These are phyloP conservation scores for Reticulascus tulasneorum DNA, from an alignment of 2,329 filamentous ascomycete genomes.

Conservation along the genomic window DNA sequence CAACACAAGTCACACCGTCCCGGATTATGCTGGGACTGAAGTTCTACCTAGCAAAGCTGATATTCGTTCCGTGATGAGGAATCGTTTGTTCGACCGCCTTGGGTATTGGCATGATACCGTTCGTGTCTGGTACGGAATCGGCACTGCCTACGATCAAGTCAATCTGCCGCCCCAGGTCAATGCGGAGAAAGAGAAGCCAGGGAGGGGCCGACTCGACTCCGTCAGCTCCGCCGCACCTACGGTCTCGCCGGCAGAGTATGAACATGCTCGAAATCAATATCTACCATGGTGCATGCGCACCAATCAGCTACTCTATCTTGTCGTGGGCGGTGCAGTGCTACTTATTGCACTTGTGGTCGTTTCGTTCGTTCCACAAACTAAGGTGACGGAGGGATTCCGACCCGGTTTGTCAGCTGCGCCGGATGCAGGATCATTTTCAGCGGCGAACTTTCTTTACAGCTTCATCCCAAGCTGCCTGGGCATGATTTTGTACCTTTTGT, in stretches of 20 bases:
- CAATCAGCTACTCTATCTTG: slow-evolving; percentile 61
- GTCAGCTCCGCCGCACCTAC: slow-evolving; percentile 23
- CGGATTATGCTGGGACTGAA: slow-evolving; percentile 68
- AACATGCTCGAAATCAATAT: slow-evolving; percentile 54
- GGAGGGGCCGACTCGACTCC: slow-evolving; percentile 13
- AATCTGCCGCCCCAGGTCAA: slow-evolving; percentile 12
- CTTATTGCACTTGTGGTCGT: slow-evolving; percentile 70
- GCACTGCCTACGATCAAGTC: slow-evolving; percentile 44
- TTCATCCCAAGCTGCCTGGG: slow-evolving; percentile 69
- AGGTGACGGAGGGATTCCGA: slow-evolving; percentile 65
- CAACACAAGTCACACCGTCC: slow-evolving; percentile 73
- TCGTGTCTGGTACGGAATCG: slow-evolving; percentile 80
- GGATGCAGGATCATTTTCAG: slow-evolving; percentile 64
- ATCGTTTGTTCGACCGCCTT: slow-evolving; percentile 64
- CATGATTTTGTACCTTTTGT: slow-evolving; percentile 61
- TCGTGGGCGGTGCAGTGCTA: slow-evolving; percentile 55
- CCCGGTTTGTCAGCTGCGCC: slow-evolving; percentile 62
- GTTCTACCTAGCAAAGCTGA: slow-evolving; percentile 48
- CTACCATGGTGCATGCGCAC: slow-evolving; percentile 74
- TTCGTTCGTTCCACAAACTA: slow-evolving; percentile 69
- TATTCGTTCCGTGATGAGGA: slow-evolving; percentile 49
- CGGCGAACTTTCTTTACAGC: slow-evolving; percentile 83
- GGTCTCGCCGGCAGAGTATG: slow-evolving; percentile 42
- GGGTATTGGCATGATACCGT: slow-evolving; percentile 75
- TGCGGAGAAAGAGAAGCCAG: slow-evolving; percentile 21